Conservation (phyloP, 2,329 filamentous ascomycete species). For the Atkinsonella texensis region DNA sequence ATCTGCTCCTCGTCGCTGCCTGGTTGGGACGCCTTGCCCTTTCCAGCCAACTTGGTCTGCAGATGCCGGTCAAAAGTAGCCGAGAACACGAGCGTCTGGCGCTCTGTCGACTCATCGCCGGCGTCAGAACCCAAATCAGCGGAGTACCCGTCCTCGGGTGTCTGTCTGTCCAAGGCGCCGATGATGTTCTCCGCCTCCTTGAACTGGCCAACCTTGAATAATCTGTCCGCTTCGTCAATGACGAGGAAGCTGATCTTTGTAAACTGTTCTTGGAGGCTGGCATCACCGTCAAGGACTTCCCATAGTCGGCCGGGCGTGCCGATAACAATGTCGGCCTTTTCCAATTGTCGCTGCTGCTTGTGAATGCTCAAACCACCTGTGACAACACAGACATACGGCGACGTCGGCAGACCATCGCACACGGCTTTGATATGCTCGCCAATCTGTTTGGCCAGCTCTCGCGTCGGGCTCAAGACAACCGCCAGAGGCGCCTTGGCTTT, state of each 20-base stretch:
- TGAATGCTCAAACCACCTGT: slow-evolving; percentile 90
- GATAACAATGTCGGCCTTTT: slow-evolving; percentile 81
- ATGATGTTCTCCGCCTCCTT: slow-evolving; percentile 88
- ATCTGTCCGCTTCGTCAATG: slow-evolving; percentile 84
- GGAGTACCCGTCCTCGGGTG: slow-evolving; percentile 45
- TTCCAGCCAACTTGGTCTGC: slow-evolving; percentile 81
- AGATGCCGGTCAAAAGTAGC: slow-evolving; percentile 88
- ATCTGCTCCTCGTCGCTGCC: slow-evolving; percentile 65
- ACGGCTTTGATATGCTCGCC: slow-evolving; percentile 69
- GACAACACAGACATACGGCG: slow-evolving; percentile 70
- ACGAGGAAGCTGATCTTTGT: slow-evolving; percentile 71
- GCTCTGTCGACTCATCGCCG: slow-evolving; percentile 30
- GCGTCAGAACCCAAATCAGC: slow-evolving; percentile 29
- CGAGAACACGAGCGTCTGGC: slow-evolving; percentile 92
- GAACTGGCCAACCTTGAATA: slow-evolving; percentile 88
- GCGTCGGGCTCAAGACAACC: slow-evolving; percentile 77
- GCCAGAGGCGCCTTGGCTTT: slow-evolving; percentile 47
- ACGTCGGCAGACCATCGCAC: slow-evolving; percentile 46
- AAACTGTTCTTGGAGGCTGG: slow-evolving; percentile 56
- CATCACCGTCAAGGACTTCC: slow-evolving; percentile 77
- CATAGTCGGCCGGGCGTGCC: slow-evolving; percentile 86
- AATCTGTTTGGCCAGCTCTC: slow-evolving; percentile 89
- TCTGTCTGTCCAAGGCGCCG: slow-evolving; percentile 60
- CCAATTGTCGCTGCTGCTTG: slow-evolving; percentile 80
- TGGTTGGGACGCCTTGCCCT: slow-evolving; percentile 38